Evolutionary conservation across 257 asterid genomes (phyloP), one percentile per base, ranked within the genome.

Genomic region (Nicotiana paniculata): DNA sequence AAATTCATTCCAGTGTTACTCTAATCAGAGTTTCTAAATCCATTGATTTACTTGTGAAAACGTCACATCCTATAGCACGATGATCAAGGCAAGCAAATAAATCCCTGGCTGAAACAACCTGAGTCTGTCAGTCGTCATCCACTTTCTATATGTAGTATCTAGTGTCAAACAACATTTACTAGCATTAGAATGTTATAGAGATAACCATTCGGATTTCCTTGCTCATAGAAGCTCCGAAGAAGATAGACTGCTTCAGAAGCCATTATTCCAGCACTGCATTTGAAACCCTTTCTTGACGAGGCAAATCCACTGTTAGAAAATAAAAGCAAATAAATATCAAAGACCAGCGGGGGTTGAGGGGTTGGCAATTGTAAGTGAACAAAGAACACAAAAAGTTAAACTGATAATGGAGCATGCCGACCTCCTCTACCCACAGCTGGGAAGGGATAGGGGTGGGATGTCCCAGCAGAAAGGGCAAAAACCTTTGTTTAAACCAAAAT

Each of bases 231-330:
- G 87, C 87, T 89, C 82, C 93, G 87, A 7, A 94, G 78, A 82
- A 96, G 92, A 83, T 89, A 78, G 54, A 96, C 84, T 48, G 99
- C 98, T 86, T 93, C 95, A 21, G 90, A 82, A 51, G 97, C 97
- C 97, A 94, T 89, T 68, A 93, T 81, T 85, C 99, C 98, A 83
- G 97, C 97, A 12, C 89, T 89, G 89, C 98, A 94, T 87, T 85
- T 91, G 85, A 91, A 94, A 66, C 95, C 93, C 86, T 85, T 89
- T 83, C 66, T 86, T 43, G 83, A 77, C 6, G 86, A 81, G 83
- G 77, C 86, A 30, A 87, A 86, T 53, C 83, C 81, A 82, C 91
- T 89, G 83, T 9, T 28, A 77, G 63, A 37, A 54, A 54, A 11
- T 28, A n/a, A 33, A 28, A 64, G n/a, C 28, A 6, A 65, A 2